Evolutionary conservation across 2,329 filamentous ascomycete species (phyloP).

Genomic region (Verticillium dahliae): DNA sequence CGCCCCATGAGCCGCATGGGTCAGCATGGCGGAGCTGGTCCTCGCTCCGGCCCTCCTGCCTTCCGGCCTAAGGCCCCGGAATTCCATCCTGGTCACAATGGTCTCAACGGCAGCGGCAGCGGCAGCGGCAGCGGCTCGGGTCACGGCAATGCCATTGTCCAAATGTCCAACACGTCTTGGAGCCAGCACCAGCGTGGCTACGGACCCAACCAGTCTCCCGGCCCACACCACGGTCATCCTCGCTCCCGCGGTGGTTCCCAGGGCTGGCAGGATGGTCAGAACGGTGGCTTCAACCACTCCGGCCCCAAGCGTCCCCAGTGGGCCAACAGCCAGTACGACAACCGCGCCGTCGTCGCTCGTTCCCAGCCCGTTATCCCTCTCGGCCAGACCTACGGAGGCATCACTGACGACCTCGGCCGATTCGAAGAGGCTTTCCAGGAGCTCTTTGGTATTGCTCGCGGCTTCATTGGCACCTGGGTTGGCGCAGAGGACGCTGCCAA

Average conservation of each 20-base stretch:
- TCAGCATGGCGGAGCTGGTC: slow-evolving; percentile 3
- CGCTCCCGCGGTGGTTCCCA: neutral
- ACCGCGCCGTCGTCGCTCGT: neutral
- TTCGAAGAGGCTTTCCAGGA: slow-evolving; percentile 7
- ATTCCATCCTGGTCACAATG: slow-evolving; percentile 21
- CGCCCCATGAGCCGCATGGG: slow-evolving; percentile 9
- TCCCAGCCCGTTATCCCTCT: slow-evolving; percentile 1
- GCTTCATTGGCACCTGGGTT: slow-evolving; percentile 5
- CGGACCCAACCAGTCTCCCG: neutral
- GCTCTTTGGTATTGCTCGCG: slow-evolving; percentile 10
- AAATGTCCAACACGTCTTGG: slow-evolving; percentile 11
- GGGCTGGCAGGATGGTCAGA: neutral
- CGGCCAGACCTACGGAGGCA: slow-evolving; percentile 2
- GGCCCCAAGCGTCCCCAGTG: slow-evolving; percentile 1
- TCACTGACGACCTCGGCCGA: neutral
- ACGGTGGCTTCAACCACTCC: slow-evolving; percentile 2
- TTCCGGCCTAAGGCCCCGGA: slow-evolving; percentile 27
- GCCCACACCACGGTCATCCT: neutral
- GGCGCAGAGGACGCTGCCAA: neutral
- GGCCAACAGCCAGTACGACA: neutral
- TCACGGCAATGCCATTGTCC: neutral
- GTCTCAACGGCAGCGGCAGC: slow-evolving; percentile 7
- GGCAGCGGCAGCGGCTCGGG: neutral
- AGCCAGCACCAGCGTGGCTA: slow-evolving; percentile 6
- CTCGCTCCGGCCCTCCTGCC: slow-evolving; percentile 2